Evolutionary conservation across 179 eudicot genomes (phyloP).

Genomic region (Gypsophila paniculata): DNA sequence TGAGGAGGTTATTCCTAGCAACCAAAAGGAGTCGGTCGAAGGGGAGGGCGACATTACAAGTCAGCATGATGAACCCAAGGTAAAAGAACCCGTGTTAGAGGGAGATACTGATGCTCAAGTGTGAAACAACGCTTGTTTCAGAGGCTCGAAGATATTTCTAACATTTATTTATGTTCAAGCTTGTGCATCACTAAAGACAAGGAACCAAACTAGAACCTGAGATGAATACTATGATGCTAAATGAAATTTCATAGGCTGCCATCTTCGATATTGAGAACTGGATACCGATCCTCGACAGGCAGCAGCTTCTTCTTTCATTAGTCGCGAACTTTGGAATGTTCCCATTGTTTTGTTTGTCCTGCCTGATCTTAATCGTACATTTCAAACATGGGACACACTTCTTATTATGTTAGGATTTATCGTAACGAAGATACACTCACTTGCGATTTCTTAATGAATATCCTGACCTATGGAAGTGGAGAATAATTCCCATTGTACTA

Average conservation of each 20-base stretch:
- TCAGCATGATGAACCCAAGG: not conserved
- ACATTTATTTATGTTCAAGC: not conserved
- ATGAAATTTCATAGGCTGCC: no score
- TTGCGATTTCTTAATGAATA: not conserved
- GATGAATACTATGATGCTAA: no score
- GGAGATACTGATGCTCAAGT: constrained; percentile 11
- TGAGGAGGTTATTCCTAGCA: constrained; percentile 14
- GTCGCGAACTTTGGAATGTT: not conserved
- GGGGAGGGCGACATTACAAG: not conserved
- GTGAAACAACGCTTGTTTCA: constrained; percentile 11
- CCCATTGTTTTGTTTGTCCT: not conserved
- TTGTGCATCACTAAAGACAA: not conserved
- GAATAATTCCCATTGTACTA: not conserved
- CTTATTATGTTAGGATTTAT: not conserved
- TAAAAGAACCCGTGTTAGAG: not conserved
- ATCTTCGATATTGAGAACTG: not conserved
- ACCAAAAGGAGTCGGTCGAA: constrained; percentile 13
- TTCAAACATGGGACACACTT: not conserved
- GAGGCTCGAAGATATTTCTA: not conserved
- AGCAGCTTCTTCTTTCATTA: not conserved
- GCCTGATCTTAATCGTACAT: not conserved
- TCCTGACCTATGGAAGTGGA: not conserved
- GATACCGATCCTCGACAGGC: not conserved
- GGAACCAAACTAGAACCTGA: not conserved
- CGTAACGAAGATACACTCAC: not conserved